Conservation (phyloP, 2,329 filamentous ascomycete species). For the Xylariaceae sp. region DNA sequence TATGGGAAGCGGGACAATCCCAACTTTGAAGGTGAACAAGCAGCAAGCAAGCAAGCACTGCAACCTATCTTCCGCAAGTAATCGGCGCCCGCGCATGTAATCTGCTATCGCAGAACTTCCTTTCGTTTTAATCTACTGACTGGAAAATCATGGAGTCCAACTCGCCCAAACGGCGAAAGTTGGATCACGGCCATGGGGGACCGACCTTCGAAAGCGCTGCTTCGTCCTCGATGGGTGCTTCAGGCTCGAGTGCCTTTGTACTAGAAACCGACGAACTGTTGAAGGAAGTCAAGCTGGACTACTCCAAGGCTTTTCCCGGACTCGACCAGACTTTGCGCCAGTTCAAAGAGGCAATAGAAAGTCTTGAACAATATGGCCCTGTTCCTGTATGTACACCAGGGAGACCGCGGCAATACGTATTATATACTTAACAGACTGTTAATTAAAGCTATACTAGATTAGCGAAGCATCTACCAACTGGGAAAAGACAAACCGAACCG, state of each 20-base stretch:
- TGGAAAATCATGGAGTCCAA: conserved; percentile 51
- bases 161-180: conserved; percentile 56
- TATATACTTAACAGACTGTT: conserved; percentile 2
- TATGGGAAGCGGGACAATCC: conserved; percentile 28
- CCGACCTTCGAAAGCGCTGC: conserved; percentile 50
- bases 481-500: conserved; percentile 70
- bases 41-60: neutral
- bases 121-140: neutral
- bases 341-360: conserved; percentile 61
- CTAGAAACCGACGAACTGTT: conserved; percentile 67
- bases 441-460: conserved; percentile 56
- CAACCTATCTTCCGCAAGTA: neutral
- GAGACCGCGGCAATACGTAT: neutral
- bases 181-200: conserved; percentile 47
- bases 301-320: conserved; percentile 54
- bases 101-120: neutral
- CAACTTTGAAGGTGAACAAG: too few species aligned
- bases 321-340: conserved; percentile 58
- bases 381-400: conserved; percentile 52
- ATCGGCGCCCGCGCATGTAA: conserved; percentile 2
- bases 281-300: conserved; percentile 60
- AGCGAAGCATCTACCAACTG: conserved; percentile 70
- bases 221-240: conserved; percentile 47
- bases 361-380: conserved; percentile 56
- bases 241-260: conserved; percentile 59